Evolutionary conservation across 495 filamentous ascomycete species (phyloP), one percentile per base, ranked within the genome.

Genomic region (Pyronema omphalodes): DNA sequence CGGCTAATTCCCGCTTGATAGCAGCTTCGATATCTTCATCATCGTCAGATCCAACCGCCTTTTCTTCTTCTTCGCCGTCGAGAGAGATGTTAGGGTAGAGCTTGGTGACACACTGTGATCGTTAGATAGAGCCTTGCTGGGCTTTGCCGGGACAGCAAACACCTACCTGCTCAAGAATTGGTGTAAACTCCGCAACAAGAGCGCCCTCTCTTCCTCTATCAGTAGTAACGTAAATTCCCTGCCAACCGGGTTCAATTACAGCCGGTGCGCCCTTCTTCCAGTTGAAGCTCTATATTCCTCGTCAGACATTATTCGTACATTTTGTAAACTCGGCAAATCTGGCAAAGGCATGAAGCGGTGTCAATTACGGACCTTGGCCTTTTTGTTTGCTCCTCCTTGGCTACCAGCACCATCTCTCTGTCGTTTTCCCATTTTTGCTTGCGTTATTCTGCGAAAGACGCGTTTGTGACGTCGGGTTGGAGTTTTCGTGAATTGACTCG

Each of bases 141-240:
- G 23, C 2, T 29, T 29, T 5, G 1, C 23, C 23, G 23, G 23
- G 23, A 5, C 23, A 29, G 2, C 23, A 29, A 15, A 0, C 33
- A 51, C 66, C 58, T 64, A 88, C 86, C 71, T 91, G 76, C 14
- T 81, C 75, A 63, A 94, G 85, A 35, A 95, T 66, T 64, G 80
- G 73, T 23, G 73, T 68, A 43, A 86, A 67, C 63, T 98, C 91
- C 37, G 70, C 72, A 1, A 83, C 74, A 15, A 85, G 86, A 69
- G 81, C 88, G 17, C 69, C 70, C 70, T 98, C 89, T 67, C 76
- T 82, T 50, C 78, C 78, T 67, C 80, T 79, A 35, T 87, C 81
- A 63, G 88, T 95, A 1, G 93, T 94, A 23, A 82, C 77, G 76
- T 89, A 95, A 33, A 96, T 83, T 9, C 91, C 91, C 44, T 74